Percentiles rank a stretch among this genome's conserved stretches.
phyloP scores from a whole-genome alignment of 371 early-diverging fungal species.

The Apophysomyces ossiformis region DNA sequence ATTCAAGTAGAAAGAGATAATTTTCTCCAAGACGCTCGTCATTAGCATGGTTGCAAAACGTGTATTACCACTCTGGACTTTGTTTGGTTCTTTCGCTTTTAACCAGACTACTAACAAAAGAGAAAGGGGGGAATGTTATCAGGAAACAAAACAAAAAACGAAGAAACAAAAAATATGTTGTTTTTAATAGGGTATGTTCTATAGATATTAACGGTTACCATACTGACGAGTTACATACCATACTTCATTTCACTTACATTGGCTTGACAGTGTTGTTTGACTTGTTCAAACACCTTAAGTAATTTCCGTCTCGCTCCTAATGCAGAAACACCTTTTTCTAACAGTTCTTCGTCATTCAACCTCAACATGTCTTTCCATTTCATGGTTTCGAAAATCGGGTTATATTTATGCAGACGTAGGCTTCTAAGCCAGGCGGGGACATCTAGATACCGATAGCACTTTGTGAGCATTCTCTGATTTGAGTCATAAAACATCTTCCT shows the following conservation, averaged over 20 bases:
- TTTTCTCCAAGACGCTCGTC: too few relatives aligned
- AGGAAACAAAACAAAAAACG: too few relatives aligned
- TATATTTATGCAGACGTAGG: constrained; percentile 92
- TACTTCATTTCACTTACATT: constrained; percentile 33
- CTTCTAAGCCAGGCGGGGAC: constrained; percentile 91
- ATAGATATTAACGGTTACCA: not conserved
- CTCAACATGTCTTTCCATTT: constrained; percentile 86
- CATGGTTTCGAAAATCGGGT: constrained; percentile 80
- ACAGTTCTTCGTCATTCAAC: constrained; percentile 81
- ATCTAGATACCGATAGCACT: constrained; percentile 56
- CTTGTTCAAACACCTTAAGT: constrained; percentile 92
- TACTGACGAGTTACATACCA: not conserved
- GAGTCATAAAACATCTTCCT: too few relatives aligned
- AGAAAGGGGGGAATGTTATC: too few relatives aligned
- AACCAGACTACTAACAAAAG: too few relatives aligned
- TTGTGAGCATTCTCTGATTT: not conserved
- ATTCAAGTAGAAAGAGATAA: too few relatives aligned
- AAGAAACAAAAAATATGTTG: not conserved
- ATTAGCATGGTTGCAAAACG: too few relatives aligned
- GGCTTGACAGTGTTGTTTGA: constrained; percentile 54
- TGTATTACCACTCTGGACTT: too few relatives aligned
- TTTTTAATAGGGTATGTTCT: constrained; percentile 1
- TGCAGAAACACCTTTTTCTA: constrained; percentile 86
- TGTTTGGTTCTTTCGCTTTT: too few relatives aligned
- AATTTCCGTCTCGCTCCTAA: constrained; percentile 94